Evolutionary conservation across 1,284 basidiomycete genomes (phyloP), one percentile per base, ranked within the genome.

Genomic region (Cutaneotrichosporon daszewskae): DNA sequence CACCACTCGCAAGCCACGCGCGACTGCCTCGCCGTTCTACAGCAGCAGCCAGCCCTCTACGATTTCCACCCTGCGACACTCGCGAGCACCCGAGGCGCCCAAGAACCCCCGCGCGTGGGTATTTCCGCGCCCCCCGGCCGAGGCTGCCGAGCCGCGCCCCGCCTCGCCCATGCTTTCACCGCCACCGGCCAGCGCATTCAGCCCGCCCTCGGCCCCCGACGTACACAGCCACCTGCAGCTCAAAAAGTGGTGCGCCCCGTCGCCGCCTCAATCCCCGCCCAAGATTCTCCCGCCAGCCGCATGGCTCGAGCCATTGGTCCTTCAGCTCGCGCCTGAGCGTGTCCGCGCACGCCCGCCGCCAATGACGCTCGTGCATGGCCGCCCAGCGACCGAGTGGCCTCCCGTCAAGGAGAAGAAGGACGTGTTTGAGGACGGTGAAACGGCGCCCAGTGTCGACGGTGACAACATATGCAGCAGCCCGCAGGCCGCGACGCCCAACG

Each of bases 181-280:
- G 5, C 55, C 63, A 10, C 66, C 64, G 0, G 47, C 59, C 1
- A 51, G 54, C 5, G 54, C 60, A 11, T 72, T 61, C 55, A 48
- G 53, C 26, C 52, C 63, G 8, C 68, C 69, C n/a, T 48, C 53
- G 2, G 49, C 53, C 7, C 68, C 69, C 3, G 66, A 69, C 24
- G 58, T 65, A 10, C 64, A 67, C 44, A 51, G 55, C 5, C 63
- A 69, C 36, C 58, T 72, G 5, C 52, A 53, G 11, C 53, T 72
- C 13, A 59, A 59, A 32, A 60, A 58, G 40, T 71, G 66, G 37
- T 71, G 68, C 41, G 68, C 69, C 2, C 69, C 69, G 10, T 67
- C 67, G 2, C 66, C 68, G 12, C 68, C 67, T 1, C 52, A 53
- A n/a, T 69, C 69, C 9, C 66, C 69, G 6, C 55, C 62, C 5